Conservation (phyloP, 345 rosid genomes). For the Excoecaria agallocha region DNA sequence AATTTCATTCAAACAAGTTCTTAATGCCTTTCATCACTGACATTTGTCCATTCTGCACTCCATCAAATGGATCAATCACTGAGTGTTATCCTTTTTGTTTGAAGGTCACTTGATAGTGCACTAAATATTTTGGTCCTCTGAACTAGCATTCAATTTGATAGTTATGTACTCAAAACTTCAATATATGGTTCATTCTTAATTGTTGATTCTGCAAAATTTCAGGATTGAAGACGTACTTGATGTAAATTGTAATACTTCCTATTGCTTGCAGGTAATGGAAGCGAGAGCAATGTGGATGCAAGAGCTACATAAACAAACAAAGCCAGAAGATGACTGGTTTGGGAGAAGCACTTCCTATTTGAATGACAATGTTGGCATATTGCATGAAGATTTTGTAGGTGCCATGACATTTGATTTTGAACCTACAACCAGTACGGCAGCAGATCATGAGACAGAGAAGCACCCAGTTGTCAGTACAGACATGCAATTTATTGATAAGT, state of each 20-base stretch:
- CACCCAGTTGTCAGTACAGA: slow-evolving; percentile 22
- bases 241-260: background rate
- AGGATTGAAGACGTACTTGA: background rate
- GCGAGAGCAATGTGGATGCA: slow-evolving; percentile 36
- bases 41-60: background rate
- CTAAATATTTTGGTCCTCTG: background rate
- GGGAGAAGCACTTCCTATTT: slow-evolving; percentile 38
- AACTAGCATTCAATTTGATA: too few species aligned
- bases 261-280: slow-evolving; percentile 28
- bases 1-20: too few species aligned
- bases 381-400: slow-evolving; percentile 26
- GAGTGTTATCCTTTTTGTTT: background rate
- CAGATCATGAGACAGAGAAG: slow-evolving; percentile 21
- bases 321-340: slow-evolving; percentile 33
- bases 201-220: background rate
- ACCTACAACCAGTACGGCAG: slow-evolving; percentile 1
- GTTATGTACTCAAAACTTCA: background rate
- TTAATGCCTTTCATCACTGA: background rate
- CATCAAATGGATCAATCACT: background rate
- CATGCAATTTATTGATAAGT: slow-evolving; percentile 26
- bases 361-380: slow-evolving; percentile 17
- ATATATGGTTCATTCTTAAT: background rate
- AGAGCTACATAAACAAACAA: slow-evolving; percentile 48
- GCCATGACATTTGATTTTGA: slow-evolving; percentile 20
- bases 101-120: background rate